These are phyloP conservation scores for Hagleromyces aurorensis DNA, from an alignment of 805 yeast species.

Conservation along the genomic window DNA sequence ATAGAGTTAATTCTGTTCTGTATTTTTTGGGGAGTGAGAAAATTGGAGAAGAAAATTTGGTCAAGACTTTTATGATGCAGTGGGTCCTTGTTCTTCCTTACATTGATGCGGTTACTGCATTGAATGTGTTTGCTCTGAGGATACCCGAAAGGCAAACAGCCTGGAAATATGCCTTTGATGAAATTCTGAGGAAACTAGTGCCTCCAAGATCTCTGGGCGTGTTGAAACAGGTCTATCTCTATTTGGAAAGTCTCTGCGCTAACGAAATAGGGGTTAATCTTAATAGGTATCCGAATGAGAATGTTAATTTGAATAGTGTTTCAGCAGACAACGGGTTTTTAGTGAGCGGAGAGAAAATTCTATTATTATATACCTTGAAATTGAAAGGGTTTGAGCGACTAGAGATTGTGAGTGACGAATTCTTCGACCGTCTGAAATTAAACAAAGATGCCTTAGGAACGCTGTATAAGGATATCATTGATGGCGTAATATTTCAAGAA, in stretches of 20 bases:
- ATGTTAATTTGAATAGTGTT: conserved; percentile 20
- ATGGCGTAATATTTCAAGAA: conserved; percentile 18
- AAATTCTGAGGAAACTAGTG: too few species aligned
- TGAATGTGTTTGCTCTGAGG: conserved; percentile 25
- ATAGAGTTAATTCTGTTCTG: conserved; percentile 11
- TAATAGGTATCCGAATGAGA: conserved; percentile 23
- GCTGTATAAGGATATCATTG: conserved; percentile 17
- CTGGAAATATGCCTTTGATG: conserved; percentile 16
- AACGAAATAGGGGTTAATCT: conserved; percentile 14
- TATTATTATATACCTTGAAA: conserved; percentile 24
- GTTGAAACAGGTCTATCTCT: conserved; percentile 18
- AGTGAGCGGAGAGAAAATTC: conserved; percentile 16
- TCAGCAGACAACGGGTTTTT: conserved; percentile 4
- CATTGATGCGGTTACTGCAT: conserved; percentile 21
- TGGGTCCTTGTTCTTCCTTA: conserved; percentile 17
- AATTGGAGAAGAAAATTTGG: conserved; percentile 1
- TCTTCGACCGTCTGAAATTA: conserved; percentile 16
- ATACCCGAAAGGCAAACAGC: conserved; percentile 18
- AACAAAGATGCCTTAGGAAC: conserved; percentile 24
- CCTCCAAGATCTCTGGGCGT: conserved; percentile 7
- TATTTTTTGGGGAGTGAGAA: conserved; percentile 4
- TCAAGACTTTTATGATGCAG: conserved; percentile 7
- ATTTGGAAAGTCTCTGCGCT: conserved; percentile 23
- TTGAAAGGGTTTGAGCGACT: conserved; percentile 23
- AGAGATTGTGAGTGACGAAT: conserved; percentile 10